Base-by-base conservation (phyloP, 2,329 filamentous ascomycete genomes). In the Fusarium goolgardi region DNA sequence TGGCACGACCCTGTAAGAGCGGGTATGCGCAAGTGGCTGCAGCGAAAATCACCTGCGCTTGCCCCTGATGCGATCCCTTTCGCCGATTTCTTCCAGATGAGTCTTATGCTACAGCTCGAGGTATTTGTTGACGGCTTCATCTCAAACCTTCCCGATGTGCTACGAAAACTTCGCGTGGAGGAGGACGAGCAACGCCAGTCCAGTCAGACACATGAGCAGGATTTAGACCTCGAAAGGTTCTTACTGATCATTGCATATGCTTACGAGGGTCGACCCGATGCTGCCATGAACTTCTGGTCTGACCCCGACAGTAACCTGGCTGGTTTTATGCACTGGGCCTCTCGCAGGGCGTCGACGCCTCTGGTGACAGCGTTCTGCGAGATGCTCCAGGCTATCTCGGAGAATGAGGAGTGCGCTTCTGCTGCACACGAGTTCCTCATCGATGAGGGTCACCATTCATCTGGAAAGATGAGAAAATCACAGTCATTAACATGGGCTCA, bases 281-380 rank as follows among this genome's bases (percentile, higher is more conserved):
- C 93, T 27, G 93, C 94, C 12, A 88, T 92, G 74, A 91, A 90
- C 45, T 98, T 98, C 71, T 99, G 96, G 96, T 87, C 87, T 32
- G 94, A 97, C 75, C 89, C 91, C 3, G 96, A 99, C 73, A 94
- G 94, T 75, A 97, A 97, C 71, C 83, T 99, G 32, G 92, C 94
- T 66, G 96, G 96, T 0, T 99, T 99, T 76, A 85, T 99, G 76
- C 92, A 97, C 68, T 99, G 96, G 96, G 92, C 94, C n/a, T 97
- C 96, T 5, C 91, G 93, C 71, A 87, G 96, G 72, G 94, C 97
- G 63, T 97, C 96, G 1, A 97, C 96, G 1, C 96, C 96, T n/a
- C 86, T 97, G 25, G 94, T 97, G 61, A 96, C 93, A 64, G 94
- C 95, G 15, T 99, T 98, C 73, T 99, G 96, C 78, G 95, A 98